Percentiles rank a stretch among this genome's conserved stretches.
Conservation (phyloP, 2,329 filamentous ascomycete genomes). For the Colletotrichum sidae region DNA sequence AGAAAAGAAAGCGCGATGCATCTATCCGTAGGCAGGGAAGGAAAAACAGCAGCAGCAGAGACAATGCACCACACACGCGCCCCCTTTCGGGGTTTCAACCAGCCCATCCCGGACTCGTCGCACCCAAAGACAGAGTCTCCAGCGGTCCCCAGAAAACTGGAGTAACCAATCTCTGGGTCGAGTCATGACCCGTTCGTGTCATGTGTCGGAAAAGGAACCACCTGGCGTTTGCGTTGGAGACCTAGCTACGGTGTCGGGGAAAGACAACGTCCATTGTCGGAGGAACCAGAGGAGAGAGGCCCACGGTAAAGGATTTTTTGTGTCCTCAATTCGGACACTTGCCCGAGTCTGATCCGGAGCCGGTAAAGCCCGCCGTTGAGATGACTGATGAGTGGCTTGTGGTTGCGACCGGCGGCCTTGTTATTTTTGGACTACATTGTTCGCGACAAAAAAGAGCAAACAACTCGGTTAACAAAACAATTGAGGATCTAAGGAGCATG, state of each 20-base stretch:
- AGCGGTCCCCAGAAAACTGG: conserved; percentile 23
- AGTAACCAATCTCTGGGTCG: conserved; percentile 22
- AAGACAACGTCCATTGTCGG: not conserved
- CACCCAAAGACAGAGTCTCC: conserved; percentile 20
- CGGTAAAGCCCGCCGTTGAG: conserved; percentile 3
- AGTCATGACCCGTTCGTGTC: conserved; percentile 33
- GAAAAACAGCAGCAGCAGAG: conserved; percentile 19
- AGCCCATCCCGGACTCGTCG: conserved; percentile 19
- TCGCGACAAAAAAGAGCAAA: not conserved
- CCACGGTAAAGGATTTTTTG: not conserved
- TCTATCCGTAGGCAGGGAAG: too few relatives aligned
- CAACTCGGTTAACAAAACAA: not conserved
- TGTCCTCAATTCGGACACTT: not conserved
- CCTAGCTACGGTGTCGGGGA: not conserved
- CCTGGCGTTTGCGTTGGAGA: not conserved
- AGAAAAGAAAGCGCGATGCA: too few relatives aligned
- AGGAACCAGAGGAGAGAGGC: not conserved
- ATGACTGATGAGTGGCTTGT: not conserved
- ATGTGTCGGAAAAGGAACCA: conserved; percentile 17
- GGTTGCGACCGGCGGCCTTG: conserved; percentile 11
- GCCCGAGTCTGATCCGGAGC: conserved; percentile 17
- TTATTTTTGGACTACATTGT: conserved; percentile 1
- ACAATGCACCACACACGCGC: conserved; percentile 1
- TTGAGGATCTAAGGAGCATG: not conserved
- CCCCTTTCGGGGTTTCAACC: conserved; percentile 15